Evolutionary conservation across 1,284 basidiomycete genomes (phyloP).

Genomic region (Volvariella volvacea): DNA sequence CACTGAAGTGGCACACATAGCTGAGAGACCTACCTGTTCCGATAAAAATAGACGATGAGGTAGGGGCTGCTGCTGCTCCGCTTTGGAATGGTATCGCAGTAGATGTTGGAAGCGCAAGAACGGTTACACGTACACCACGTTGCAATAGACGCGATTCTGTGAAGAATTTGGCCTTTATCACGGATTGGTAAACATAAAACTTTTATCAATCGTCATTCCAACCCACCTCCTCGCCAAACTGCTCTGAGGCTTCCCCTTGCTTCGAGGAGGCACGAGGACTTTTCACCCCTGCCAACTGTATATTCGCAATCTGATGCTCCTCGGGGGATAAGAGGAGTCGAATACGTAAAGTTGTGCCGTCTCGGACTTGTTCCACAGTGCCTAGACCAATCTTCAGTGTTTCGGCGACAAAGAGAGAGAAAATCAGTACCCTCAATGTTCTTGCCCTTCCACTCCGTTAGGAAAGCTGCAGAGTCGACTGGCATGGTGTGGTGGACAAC

Average conservation of each 20-base stretch:
- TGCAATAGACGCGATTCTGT: constrained; percentile 91
- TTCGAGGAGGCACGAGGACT: constrained; percentile 68
- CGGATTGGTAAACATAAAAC: constrained; percentile 9
- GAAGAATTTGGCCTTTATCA: constrained; percentile 83
- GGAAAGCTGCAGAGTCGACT: constrained; percentile 80
- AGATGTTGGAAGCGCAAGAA: constrained; percentile 83
- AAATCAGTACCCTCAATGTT: constrained; percentile 67
- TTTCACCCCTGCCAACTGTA: constrained; percentile 83
- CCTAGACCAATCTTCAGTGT: constrained; percentile 35
- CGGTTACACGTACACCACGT: constrained; percentile 78
- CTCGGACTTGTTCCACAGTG: constrained; percentile 90
- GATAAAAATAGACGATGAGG: constrained; percentile 82
- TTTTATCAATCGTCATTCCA: constrained; percentile 16
- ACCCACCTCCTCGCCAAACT: constrained; percentile 76
- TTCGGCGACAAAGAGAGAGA: not conserved
- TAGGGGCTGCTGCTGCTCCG: constrained; percentile 47
- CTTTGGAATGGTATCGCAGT: constrained; percentile 78
- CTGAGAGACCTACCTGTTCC: constrained; percentile 57
- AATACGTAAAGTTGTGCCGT: constrained; percentile 87
- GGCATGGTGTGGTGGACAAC: constrained; percentile 86
- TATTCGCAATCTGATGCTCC: constrained; percentile 83
- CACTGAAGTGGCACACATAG: not conserved
- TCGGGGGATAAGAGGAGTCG: constrained; percentile 84
- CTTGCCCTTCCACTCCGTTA: constrained; percentile 88
- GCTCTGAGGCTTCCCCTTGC: constrained; percentile 73